Conservation (phyloP, 495 filamentous ascomycete species). For the Neurospora sp. region DNA sequence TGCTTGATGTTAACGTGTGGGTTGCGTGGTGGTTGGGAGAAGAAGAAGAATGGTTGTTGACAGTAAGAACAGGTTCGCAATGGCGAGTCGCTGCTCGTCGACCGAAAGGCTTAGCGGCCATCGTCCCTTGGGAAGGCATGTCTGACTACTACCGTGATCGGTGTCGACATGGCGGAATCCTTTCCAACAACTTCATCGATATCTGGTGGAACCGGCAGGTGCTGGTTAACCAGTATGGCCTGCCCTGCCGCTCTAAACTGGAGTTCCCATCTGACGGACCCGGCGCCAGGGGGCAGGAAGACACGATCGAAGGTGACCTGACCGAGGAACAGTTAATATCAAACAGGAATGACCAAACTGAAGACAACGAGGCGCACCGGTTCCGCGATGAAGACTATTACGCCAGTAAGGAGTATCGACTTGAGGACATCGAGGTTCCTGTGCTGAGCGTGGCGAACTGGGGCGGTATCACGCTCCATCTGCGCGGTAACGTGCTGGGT, state of each 20-base stretch:
- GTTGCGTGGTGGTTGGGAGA: not conserved
- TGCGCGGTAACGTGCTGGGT: slow-evolving; percentile 56
- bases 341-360: slow-evolving; percentile 49
- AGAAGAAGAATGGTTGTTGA: not conserved
- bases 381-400: slow-evolving; percentile 56
- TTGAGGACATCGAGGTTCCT: slow-evolving; percentile 54
- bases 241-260: slow-evolving; percentile 15
- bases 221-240: slow-evolving; percentile 53
- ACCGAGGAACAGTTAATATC: slow-evolving; percentile 38
- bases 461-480: slow-evolving; percentile 54
- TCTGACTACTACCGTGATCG: slow-evolving; percentile 56
- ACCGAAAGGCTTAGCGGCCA: slow-evolving; percentile 48
- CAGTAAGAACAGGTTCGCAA: slow-evolving; percentile 25
- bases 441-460: slow-evolving; percentile 55
- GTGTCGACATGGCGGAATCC: slow-evolving; percentile 56
- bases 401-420: slow-evolving; percentile 47
- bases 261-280: slow-evolving; percentile 24
- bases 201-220: slow-evolving; percentile 62
- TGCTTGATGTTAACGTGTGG: not conserved
- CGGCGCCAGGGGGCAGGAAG: slow-evolving; percentile 34
- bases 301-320: slow-evolving; percentile 52
- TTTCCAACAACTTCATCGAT: slow-evolving; percentile 51
- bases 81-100: slow-evolving; percentile 54
- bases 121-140: slow-evolving; percentile 64
- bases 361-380: slow-evolving; percentile 43